Base-by-base conservation (phyloP, 2,329 filamentous ascomycete species). In the Endothia cerciana region DNA sequence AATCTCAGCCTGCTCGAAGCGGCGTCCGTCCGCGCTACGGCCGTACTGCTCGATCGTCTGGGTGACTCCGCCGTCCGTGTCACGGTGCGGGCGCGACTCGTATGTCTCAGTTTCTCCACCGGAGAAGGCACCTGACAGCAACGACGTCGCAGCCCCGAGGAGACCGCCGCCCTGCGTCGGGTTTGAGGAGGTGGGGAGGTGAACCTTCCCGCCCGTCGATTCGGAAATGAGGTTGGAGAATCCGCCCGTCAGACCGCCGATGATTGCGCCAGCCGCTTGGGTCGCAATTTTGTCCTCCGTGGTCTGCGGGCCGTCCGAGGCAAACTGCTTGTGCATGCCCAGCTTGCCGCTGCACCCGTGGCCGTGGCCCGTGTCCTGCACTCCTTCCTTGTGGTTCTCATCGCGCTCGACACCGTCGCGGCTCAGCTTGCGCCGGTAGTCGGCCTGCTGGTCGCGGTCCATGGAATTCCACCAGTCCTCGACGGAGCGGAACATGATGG, bases 331-430 rank as follows among this genome's bases (percentile, higher is more conserved):
- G 69, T 89, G 87, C 86, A 96, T 91, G 69, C 89, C 86, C 13
- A 97, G 82, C 77, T 93, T 93, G 67, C 91, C 89, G 68, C 80
- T 82, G 74, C 93, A 97, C 61, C 93, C 93, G 74, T 97, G 92
- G 15, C 91, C 91, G 74, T 94, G 92, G 6, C 94, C 94, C 62
- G 86, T 89, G 77, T 97, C 93, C 19, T 93, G 80, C 13, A 94
- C 90, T 36, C 92, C 92, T 72, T 92, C 89, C 77, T 92, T 94
- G 80, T 97, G 94, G 77, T 97, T 97, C 68, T 89, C 83, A 19
- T 91, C 91, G 57, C 87, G 82, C 75, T 88, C 76, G 60, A 97
- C 92, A 66, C 94, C 94, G 0, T 90, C 83, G 22, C 92, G 89
- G 72, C 89, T 92, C 56, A 97, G 85, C 78, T 93, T 91, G 61